These are phyloP conservation scores for Epichloe gansuensis DNA, from an alignment of 2,329 filamentous ascomycete species.

Conservation along the genomic window DNA sequence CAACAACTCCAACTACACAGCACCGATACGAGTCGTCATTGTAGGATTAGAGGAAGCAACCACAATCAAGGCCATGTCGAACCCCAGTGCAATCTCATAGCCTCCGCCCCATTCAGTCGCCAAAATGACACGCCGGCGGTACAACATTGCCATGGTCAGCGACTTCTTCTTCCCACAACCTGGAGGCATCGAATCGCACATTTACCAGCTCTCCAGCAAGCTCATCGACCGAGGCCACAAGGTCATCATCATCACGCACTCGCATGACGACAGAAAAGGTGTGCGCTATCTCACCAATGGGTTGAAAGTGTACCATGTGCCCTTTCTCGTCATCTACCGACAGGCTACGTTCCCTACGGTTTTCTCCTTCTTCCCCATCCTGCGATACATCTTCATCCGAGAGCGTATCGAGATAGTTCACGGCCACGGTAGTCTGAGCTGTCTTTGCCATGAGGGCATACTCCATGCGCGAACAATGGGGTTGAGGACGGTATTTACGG, in stretches of 20 bases:
- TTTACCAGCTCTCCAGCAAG: constrained; percentile 94
- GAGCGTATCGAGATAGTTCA: constrained; percentile 96
- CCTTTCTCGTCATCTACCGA: constrained; percentile 91
- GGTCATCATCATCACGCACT: constrained; percentile 94
- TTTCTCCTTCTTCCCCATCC: constrained; percentile 97
- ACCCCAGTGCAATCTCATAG: background rate
- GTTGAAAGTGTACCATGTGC: constrained; percentile 95
- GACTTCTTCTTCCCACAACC: constrained; percentile 99
- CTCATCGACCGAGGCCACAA: constrained; percentile 96
- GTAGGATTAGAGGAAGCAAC: background rate
- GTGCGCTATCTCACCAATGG: constrained; percentile 94
- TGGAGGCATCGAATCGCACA: constrained; percentile 92
- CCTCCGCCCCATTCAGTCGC: constrained; percentile 9
- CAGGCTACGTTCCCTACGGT: constrained; percentile 90
- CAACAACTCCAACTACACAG: background rate
- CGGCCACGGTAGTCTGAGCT: constrained; percentile 89
- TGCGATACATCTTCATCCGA: constrained; percentile 87
- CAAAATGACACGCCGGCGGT: constrained; percentile 42
- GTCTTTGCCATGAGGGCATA: constrained; percentile 86
- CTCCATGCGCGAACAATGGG: constrained; percentile 95
- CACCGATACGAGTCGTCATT: background rate
- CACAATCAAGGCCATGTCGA: background rate
- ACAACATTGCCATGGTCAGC: constrained; percentile 82
- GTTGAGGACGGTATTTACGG: constrained; percentile 86
- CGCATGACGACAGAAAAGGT: constrained; percentile 80